Base-by-base conservation (phyloP, 345 rosid species). In the Eucalyptus curtisii region DNA sequence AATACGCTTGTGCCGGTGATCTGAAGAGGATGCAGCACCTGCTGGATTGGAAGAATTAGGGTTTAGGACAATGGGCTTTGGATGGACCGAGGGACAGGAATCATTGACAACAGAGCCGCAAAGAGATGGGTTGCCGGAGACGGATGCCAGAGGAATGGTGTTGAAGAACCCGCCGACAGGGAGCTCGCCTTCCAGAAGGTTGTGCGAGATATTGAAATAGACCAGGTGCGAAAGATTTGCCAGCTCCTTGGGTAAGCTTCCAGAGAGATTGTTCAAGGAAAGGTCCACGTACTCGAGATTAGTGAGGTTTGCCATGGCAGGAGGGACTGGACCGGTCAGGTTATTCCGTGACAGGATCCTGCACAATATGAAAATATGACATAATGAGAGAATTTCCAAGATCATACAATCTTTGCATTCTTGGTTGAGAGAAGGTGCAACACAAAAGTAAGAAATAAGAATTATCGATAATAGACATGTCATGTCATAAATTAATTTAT, bases 161-260 rank as follows among this genome's bases (percentile, higher is more conserved):
- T 97, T 96, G 92, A 97, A 97, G 95, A 96, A 97, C 88, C 96
- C 97, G 42, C 99, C 99, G 64, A 94, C 94, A 4, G 99, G 99
- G 13, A 97, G 95, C 94, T 96, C 99, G 33, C 99, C 99, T 37
- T 92, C 93, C 89, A 97, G 92, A 91, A 25, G 90, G 91, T 97
- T 97, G 92, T 96, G 94, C 37, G 99, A 96, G 92, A 97, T 93
- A 92, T 97, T 96, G 89, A 97, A 97, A 57, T 91, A 91, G 33
- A 89, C 10, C 27, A 97, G 96, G 57, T 89, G 96, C 31, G 96
- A 94, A 57, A 97, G 98, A 89, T 96, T 94, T 61, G 93, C 92
- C 47, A 97, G 92, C 89, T 96, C 96, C 92, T 97, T 96, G 5
- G 99, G 98, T 89, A 97, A 89, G 88, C 92, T 90, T 90, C 98